These are phyloP conservation scores for Pluteus cervinus DNA, from an alignment of 768 basidiomycete species.

Conservation along the genomic window DNA sequence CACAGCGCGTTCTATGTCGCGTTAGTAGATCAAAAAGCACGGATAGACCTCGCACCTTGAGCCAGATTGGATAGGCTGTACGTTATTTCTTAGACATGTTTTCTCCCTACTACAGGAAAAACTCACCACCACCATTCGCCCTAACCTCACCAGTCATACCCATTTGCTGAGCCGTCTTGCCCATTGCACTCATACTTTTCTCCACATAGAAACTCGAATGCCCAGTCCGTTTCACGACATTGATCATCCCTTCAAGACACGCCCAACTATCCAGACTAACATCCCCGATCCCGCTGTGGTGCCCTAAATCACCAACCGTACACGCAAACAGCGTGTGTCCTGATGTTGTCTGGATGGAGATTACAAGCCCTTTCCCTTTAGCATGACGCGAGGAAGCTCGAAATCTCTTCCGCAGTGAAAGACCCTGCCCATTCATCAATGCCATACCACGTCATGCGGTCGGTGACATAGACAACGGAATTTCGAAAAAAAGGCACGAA, in stretches of 20 bases:
- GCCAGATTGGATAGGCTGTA: constrained; percentile 84
- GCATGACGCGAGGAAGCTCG: constrained; percentile 62
- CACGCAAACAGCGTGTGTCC: constrained; percentile 79
- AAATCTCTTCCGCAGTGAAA: constrained; percentile 82
- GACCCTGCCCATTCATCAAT: too few relatives aligned
- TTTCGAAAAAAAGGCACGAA: too few relatives aligned
- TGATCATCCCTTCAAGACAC: constrained; percentile 73
- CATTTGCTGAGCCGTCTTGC: constrained; percentile 67
- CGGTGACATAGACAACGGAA: too few relatives aligned
- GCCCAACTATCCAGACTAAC: constrained; percentile 80
- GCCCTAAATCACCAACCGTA: constrained; percentile 77
- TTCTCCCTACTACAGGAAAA: neutral
- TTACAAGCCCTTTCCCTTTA: constrained; percentile 76
- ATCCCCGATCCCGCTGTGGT: constrained; percentile 59
- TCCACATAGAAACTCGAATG: constrained; percentile 86
- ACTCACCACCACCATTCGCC: constrained; percentile 74
- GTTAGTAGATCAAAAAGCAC: neutral
- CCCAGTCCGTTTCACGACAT: constrained; percentile 72
- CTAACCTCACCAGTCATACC: constrained; percentile 60
- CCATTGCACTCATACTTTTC: constrained; percentile 81
- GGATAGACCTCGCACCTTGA: constrained; percentile 46
- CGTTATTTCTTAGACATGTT: neutral
- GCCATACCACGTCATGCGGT: too few relatives aligned
- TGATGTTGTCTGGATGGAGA: constrained; percentile 73
- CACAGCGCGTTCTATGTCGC: constrained; percentile 65